Evolutionary conservation across 2,329 filamentous ascomycete species (phyloP), one percentile per base, ranked within the genome.

Genomic region (Curvularia eragrostidis): DNA sequence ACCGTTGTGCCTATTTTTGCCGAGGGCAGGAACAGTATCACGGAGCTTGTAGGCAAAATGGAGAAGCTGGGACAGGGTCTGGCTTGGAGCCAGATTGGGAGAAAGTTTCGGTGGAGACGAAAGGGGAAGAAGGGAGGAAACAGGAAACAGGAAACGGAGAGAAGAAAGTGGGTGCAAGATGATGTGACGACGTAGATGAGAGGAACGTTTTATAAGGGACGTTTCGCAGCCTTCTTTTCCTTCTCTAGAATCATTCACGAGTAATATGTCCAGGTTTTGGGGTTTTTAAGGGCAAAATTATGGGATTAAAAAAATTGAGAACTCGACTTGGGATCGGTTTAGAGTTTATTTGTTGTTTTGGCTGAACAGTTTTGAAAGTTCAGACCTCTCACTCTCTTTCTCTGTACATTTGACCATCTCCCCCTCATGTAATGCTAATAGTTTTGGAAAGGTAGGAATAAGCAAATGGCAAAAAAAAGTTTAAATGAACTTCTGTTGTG

Each of bases 1-100:
- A 44, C 13, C 10, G 28, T 43, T 1, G n/a, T 15, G 3, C 54
- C 54, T 21, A 41, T 15, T 1, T 15, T 50, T 3, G 15, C 21
- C 7, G 46, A 55, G 1, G 46, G 46, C 12, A 58, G 36, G 8
- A 38, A 53, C 3, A 47, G 34, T 19, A 26, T 50, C 2, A 44
- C 41, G 1, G 41, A 34, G 3, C 15, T 55, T 13, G 47, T 51
- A 19, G 24, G 15, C 5, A 54, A 12, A 24, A 12, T 58, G 15
- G 54, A 53, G 36, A 52, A 6, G 32, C n/a, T 46, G n/a, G 43
- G 43, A 0, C 24, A 28, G 9, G 43, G 43, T 6, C 19, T 46
- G 43, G 32, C 26, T n/a, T 13, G n/a, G 24, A n/a, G 43, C 9
- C 18, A 12, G 24, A 21, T 28, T 12, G 21, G 12, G 24, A 39